A percentile compares a stretch with the other conserved stretches of the same genome.
These are phyloP conservation scores for Xerocomus spinulosus DNA, from an alignment of 768 basidiomycete species.

Conservation along the genomic window DNA sequence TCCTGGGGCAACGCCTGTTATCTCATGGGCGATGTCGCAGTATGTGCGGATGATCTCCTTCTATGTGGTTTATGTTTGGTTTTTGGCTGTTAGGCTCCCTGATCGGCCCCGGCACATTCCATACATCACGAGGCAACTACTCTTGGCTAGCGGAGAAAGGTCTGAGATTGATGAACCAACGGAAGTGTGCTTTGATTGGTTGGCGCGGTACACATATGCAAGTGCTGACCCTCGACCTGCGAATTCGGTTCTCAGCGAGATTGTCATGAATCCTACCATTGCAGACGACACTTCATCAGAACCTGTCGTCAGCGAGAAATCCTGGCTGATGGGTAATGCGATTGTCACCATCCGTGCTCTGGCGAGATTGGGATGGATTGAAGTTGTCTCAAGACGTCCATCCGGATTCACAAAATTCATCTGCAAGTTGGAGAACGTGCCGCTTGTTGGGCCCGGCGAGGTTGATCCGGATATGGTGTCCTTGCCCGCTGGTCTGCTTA, in stretches of 20 bases:
- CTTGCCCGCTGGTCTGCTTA: conserved; percentile 65
- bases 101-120: conserved; percentile 78
- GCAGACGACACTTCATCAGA: conserved; percentile 33
- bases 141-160: conserved; percentile 78
- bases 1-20: conserved; percentile 49
- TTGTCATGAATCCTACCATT: conserved; percentile 59
- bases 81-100: conserved; percentile 76
- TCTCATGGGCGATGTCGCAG: conserved; percentile 85
- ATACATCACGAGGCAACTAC: conserved; percentile 81
- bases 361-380: conserved; percentile 78
- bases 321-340: conserved; percentile 83
- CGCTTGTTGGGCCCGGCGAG: conserved; percentile 79
- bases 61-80: conserved; percentile 92
- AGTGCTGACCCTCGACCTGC: conserved; percentile 91
- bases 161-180: conserved; percentile 79
- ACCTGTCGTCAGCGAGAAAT: conserved; percentile 53
- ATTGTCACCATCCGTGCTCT: conserved; percentile 79
- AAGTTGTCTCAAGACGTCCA: conserved; percentile 77
- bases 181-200: conserved; percentile 97
- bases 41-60: conserved; percentile 89
- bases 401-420: conserved; percentile 86
- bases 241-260: conserved; percentile 69
- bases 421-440: conserved; percentile 84
- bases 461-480: conserved; percentile 75
- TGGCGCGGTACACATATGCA: conserved; percentile 90